Base-by-base conservation (phyloP, 2,329 filamentous ascomycete genomes). In the Didymella segeticola region DNA sequence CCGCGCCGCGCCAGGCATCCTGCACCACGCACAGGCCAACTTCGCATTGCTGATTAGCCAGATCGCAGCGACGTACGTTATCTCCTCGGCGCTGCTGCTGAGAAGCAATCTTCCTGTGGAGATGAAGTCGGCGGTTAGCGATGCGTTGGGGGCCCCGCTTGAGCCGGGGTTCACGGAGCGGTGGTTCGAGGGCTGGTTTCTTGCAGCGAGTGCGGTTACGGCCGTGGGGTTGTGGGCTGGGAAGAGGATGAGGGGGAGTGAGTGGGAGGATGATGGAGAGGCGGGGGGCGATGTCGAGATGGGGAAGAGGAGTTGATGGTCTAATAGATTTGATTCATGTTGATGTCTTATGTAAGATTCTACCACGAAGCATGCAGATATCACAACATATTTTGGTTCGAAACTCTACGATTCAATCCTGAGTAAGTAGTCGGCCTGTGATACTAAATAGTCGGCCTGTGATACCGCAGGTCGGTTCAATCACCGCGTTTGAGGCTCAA, bases 151-250 rank as follows among this genome's bases (percentile, higher is more conserved):
- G 36, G 89, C 89, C 17, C 89, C 90, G 14, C 79, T 96, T 8
- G 88, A 90, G 65, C 85, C 85, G 6, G 79, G 80, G 0, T 91
- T 90, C 65, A 88, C 90, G 5, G 87, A 96, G 66, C 81, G 84
- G 25, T 96, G 91, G 91, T 96, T 96, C 63, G 91, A 96, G 72
- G 87, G 86, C 7, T 93, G 91, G 87, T 96, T 96, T 72, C 74
- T 96, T 50, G 70, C 86, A 2, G 88, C 88, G 5, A 89, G 87
- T 57, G 77, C 80, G 0, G 68, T 82, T 11, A 95, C 91, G 1
- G 86, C 82, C 1, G 68, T 83, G n/a, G 90, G 89, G 0, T 86
- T 96, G 19, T 90, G 88, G 81, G 70, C 92, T 4, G 89, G 89
- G 0, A 81, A 85, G 83, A 86, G 64, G 82, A 85, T 69, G 77